phyloP scores from a whole-genome alignment of 495 filamentous ascomycete species.

The Neurospora tetrasperma region DNA sequence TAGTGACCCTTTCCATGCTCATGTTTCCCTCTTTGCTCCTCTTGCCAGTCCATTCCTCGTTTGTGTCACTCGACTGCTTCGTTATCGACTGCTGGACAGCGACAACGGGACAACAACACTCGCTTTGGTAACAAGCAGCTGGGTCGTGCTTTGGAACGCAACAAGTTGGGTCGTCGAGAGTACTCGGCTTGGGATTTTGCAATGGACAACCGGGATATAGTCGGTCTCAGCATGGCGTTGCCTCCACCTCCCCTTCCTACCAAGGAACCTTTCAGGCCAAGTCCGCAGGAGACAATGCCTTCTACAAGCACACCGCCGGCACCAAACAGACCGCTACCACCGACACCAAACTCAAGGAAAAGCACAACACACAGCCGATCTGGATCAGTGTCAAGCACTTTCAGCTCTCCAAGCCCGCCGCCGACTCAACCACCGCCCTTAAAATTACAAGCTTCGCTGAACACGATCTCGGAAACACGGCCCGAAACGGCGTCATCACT shows the following conservation, averaged over 20 bases:
- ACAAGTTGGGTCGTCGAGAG: conserved; percentile 15
- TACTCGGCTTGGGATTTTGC: conserved; percentile 3
- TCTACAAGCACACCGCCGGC: conserved; percentile 10
- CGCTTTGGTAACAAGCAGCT: conserved; percentile 6
- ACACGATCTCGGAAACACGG: conserved; percentile 19
- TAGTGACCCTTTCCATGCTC: not conserved
- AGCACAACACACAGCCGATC: not conserved
- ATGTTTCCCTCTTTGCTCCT: conserved; percentile 1
- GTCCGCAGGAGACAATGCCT: not conserved
- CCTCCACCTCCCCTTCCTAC: conserved; percentile 20
- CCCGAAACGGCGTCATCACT: conserved; percentile 19
- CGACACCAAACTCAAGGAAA: conserved; percentile 13
- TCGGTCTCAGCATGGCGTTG: conserved; percentile 9
- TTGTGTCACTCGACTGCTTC: not conserved
- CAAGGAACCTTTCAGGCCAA: not conserved
- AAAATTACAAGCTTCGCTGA: conserved; percentile 13
- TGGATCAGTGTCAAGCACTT: conserved; percentile 4
- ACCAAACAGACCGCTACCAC: conserved; percentile 22
- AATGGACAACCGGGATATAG: conserved; percentile 3
- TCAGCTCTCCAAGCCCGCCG: conserved; percentile 5
- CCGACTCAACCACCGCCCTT: conserved; percentile 15
- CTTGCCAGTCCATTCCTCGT: not conserved
- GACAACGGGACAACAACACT: conserved; percentile 15
- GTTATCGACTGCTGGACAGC: conserved; percentile 24
- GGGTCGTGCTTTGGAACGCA: conserved; percentile 10